Percentiles rank a stretch among this genome's conserved stretches.
These are phyloP conservation scores for Polyporus tsugae DNA, from an alignment of 1,284 basidiomycete species.

Conservation along the genomic window DNA sequence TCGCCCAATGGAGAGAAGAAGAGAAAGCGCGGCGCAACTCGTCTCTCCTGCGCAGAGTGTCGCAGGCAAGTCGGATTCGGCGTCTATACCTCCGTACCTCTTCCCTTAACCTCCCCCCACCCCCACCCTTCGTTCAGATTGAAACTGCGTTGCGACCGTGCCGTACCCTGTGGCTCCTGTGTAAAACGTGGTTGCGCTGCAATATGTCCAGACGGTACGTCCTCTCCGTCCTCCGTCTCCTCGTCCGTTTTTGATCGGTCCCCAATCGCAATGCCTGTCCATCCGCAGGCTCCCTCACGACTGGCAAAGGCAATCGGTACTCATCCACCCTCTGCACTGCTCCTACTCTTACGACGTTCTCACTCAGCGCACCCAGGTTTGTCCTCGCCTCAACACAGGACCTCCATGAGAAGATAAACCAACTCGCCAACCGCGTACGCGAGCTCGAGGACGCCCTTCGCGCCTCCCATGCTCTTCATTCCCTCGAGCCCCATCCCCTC, in stretches of 20 bases:
- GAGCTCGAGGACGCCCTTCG: constrained; percentile 81
- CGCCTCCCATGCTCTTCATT: constrained; percentile 62
- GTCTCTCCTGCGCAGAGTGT: constrained; percentile 81
- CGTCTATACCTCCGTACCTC: constrained; percentile 18
- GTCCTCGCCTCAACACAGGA: constrained; percentile 84
- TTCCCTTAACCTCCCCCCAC: constrained; percentile 1
- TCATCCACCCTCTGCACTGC: constrained; percentile 24
- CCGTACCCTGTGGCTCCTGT: constrained; percentile 70
- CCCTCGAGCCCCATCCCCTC: constrained; percentile 70
- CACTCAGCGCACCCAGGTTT: constrained; percentile 56
- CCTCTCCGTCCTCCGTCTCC: constrained; percentile 4
- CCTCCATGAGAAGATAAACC: constrained; percentile 81
- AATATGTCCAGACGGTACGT: constrained; percentile 67
- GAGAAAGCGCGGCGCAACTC: constrained; percentile 76
- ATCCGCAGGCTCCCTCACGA: constrained; percentile 70
- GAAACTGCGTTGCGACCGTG: constrained; percentile 80
- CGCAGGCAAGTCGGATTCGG: constrained; percentile 55
- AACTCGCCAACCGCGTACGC: constrained; percentile 76
- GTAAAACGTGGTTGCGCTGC: constrained; percentile 77
- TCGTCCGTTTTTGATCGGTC: constrained; percentile 16
- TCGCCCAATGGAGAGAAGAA: constrained; percentile 60
- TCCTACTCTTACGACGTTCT: constrained; percentile 24
- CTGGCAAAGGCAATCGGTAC: constrained; percentile 82
- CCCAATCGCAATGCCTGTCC: constrained; percentile 6
- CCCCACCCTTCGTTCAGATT: constrained; percentile 50